Base-by-base conservation (phyloP, 108 stramenopile genomes). In the Fragilariopsis cylindrus region DNA sequence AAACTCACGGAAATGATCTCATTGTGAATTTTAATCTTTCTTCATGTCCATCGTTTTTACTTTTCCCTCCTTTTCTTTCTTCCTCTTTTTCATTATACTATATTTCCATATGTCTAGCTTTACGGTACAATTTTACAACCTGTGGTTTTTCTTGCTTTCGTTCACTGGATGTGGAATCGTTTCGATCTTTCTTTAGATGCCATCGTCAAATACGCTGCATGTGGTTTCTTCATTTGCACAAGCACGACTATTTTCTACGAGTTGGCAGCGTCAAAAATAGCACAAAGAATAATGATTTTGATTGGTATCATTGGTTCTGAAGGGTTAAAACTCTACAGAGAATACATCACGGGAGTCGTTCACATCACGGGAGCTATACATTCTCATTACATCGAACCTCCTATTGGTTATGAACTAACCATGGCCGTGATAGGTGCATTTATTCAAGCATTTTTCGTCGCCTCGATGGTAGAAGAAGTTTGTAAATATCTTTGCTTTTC, bases 401-500 rank as follows among this genome's bases (percentile, higher is more conserved):
- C 62, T 40, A 42, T 63, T 21, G 43, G 62, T 15, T 63, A 63
- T 45, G 43, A 43, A 43, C 15, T 63, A n/a, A 13, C 62, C 6
- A 44, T 11, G 43, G 62, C 62, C 3, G 11, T 13, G 6, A 9
- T 63, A 5, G 7, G 13, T 9, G 62, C 62, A 43, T 40, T 63
- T 8, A 39, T 95, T 13, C 71, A 76, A 8, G 73, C 90, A 11
- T 92, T 84, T 74, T 21, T 88, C 0, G 57, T 92, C 56, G 86
- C 91, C n/a, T 89, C 89, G 18, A 65, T 90, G 42, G 81, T 90
- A 19, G 94, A 95, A 60, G 94, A 95, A 60, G 18, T 88, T 39
- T 82, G 82, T 72, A 95, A 95, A 70, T 95, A 92, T 72, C 88
- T 88, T 74, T 91, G 88, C 39, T 87, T 80, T 70, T 69, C 76